Conservation (phyloP, 176 grass and related monocot species). For the Hyparrhenia diplandra region DNA sequence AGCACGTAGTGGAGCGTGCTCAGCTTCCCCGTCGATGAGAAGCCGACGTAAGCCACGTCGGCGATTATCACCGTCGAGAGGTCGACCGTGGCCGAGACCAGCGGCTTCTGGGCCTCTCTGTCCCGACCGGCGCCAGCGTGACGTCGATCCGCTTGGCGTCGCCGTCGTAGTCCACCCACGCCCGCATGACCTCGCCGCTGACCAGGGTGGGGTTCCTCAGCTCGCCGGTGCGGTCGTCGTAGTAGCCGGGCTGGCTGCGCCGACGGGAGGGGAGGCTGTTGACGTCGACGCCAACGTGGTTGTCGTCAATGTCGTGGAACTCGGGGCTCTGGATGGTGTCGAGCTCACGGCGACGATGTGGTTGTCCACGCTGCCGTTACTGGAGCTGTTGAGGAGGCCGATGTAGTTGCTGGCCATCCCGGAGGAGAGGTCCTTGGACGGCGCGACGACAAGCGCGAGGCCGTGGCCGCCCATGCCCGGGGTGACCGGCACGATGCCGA, state of each 20-base stretch:
- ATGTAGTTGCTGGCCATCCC: not conserved
- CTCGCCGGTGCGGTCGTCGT: not conserved
- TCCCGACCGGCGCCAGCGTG: not conserved
- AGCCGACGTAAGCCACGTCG: conserved; percentile 20
- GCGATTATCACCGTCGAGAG: conserved; percentile 3
- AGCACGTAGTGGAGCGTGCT: conserved; percentile 53
- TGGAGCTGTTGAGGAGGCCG: not conserved
- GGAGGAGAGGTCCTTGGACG: not conserved
- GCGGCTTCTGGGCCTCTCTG: not conserved
- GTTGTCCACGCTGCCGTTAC: not conserved
- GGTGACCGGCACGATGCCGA: conserved; percentile 7
- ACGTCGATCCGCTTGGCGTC: not conserved
- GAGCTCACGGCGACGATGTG: conserved; percentile 22
- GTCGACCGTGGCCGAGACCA: not conserved
- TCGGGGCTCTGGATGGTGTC: conserved; percentile 24
- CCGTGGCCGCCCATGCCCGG: conserved; percentile 8
- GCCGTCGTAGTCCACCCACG: conserved; percentile 23
- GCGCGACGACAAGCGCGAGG: not conserved
- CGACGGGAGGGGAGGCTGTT: not conserved
- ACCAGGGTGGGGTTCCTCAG: not conserved
- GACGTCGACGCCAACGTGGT: no score
- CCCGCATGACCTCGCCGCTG: not conserved
- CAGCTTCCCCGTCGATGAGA: conserved; percentile 31
- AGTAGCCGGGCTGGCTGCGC: not conserved
- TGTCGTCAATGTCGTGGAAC: not conserved